Evolutionary conservation across 495 filamentous ascomycete species (phyloP).

Genomic region (Gamarada debralockiae): DNA sequence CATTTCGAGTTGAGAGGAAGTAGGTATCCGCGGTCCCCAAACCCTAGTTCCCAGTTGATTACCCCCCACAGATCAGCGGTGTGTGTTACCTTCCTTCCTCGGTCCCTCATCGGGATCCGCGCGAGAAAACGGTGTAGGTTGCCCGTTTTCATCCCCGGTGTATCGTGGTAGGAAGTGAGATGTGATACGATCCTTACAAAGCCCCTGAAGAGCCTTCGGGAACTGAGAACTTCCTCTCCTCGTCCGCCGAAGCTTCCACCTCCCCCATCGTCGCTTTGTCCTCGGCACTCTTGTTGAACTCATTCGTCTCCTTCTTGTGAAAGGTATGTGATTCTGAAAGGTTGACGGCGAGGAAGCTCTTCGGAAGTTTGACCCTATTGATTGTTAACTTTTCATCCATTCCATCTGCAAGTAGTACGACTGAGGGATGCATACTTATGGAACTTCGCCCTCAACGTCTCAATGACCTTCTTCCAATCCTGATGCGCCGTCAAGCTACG

Average conservation of each 20-base stretch:
- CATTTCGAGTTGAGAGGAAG: too few species aligned
- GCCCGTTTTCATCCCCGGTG: too few species aligned
- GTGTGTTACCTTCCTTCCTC: too few species aligned
- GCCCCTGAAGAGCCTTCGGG: neutral
- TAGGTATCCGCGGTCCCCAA: too few species aligned
- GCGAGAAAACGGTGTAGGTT: too few species aligned
- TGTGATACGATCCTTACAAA: neutral
- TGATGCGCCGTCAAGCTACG: slow-evolving; percentile 86
- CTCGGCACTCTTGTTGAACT: neutral
- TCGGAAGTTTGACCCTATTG: slow-evolving; percentile 83
- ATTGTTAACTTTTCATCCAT: neutral
- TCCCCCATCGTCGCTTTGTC: neutral
- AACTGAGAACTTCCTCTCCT: too few species aligned
- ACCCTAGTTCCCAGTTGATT: too few species aligned
- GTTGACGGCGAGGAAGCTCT: slow-evolving; percentile 88
- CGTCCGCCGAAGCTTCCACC: neutral
- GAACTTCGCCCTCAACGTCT: slow-evolving; percentile 91
- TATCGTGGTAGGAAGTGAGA: neutral
- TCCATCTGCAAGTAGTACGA: neutral
- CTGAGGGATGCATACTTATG: slow-evolving; percentile 63
- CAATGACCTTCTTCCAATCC: slow-evolving; percentile 94
- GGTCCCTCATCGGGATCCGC: too few species aligned
- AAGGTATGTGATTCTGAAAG: slow-evolving; percentile 67
- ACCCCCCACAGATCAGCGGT: too few species aligned
- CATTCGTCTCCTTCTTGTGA: slow-evolving; percentile 35